Evolutionary conservation across 75 land plant species (phyloP).

Genomic region (Selaginella tamariscina): DNA sequence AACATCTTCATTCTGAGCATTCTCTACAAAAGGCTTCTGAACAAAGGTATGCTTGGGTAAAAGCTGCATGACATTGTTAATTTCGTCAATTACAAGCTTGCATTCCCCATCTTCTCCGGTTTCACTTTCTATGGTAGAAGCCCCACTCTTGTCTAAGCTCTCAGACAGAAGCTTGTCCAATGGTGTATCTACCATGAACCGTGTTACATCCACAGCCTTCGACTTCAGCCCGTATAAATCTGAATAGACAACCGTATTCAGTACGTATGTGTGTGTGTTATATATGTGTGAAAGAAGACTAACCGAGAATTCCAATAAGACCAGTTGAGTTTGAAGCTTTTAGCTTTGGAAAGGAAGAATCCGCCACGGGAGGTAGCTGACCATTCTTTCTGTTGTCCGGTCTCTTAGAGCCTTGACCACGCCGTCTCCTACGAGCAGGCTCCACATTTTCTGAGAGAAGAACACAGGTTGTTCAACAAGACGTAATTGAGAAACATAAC

Average conservation of each 20-base stretch:
- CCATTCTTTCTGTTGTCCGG: background rate
- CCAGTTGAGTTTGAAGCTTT: background rate
- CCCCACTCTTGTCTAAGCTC: background rate
- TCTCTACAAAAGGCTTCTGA: constrained; percentile 1
- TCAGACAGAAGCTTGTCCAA: background rate
- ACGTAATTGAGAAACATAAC: background rate
- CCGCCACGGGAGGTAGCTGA: background rate
- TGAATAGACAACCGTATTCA: too few relatives aligned
- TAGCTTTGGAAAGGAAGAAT: background rate
- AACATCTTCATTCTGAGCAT: background rate
- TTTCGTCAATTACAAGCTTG: background rate
- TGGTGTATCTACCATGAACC: background rate
- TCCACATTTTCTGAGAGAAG: background rate
- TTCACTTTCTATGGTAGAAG: background rate
- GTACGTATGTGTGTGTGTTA: too few relatives aligned
- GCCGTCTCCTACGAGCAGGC: background rate
- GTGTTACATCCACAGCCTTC: background rate
- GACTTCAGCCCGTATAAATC: background rate
- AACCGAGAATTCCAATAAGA: background rate
- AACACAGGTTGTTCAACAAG: background rate
- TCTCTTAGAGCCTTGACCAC: background rate
- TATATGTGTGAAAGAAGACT: background rate
- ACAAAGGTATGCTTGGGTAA: background rate
- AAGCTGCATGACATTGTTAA: constrained; percentile 1
- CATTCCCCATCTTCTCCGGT: background rate